phyloP scores from a whole-genome alignment of 441 rosid species.

The Dalechampia spathulata region DNA sequence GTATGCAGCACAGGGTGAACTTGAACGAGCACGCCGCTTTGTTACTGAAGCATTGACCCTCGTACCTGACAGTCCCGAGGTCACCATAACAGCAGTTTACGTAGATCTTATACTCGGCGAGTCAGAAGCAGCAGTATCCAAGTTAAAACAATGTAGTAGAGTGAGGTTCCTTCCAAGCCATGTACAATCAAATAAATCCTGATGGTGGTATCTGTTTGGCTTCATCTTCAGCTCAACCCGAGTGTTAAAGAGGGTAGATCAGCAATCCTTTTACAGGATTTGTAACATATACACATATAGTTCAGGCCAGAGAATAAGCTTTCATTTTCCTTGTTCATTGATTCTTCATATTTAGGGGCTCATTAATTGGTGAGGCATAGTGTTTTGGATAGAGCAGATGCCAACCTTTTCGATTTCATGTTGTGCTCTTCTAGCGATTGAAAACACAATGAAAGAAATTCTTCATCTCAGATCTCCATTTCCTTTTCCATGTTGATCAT shows the following conservation, averaged over 20 bases:
- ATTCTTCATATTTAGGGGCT: slow-evolving; percentile 31
- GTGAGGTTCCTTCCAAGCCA: slow-evolving; percentile 55
- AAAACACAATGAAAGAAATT: slow-evolving; percentile 20
- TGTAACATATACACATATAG: slow-evolving; percentile 78
- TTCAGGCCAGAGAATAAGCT: slow-evolving; percentile 44
- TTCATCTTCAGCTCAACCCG: slow-evolving; percentile 20
- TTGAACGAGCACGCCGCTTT: slow-evolving; percentile 53
- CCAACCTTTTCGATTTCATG: slow-evolving; percentile 34
- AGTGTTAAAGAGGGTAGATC: slow-evolving; percentile 50
- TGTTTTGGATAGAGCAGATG: slow-evolving; percentile 50
- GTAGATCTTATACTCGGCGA: slow-evolving; percentile 66
- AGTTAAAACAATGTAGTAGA: slow-evolving; percentile 60
- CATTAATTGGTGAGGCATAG: slow-evolving; percentile 42
- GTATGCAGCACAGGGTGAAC: slow-evolving; percentile 68
- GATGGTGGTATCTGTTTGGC: slow-evolving; percentile 32
- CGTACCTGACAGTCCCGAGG: slow-evolving; percentile 56
- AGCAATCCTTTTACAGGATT: slow-evolving; percentile 49
- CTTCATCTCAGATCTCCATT: too few relatives aligned
- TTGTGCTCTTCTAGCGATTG: slow-evolving; percentile 24
- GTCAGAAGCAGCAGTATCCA: slow-evolving; percentile 67
- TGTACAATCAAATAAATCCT: slow-evolving; percentile 40
- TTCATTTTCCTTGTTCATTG: slow-evolving; percentile 5
- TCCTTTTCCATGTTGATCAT: too few relatives aligned
- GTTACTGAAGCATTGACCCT: slow-evolving; percentile 46
- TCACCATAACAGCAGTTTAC: slow-evolving; percentile 68